Evolutionary conservation across 495 filamentous ascomycete species (phyloP).

Genomic region (Penicillium waksmanii): DNA sequence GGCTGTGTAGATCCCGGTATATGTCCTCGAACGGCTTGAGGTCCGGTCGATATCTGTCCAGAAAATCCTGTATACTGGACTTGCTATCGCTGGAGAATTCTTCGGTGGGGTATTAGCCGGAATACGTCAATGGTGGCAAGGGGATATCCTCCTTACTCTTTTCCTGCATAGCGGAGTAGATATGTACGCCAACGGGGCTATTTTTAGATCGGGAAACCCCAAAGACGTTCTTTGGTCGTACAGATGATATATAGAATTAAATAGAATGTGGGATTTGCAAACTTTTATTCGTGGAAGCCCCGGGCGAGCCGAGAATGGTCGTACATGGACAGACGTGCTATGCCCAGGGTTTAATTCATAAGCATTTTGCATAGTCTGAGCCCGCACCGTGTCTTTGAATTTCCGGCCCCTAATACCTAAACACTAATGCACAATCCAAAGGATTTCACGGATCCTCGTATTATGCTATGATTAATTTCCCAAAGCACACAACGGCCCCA

Average conservation of each 20-base stretch:
- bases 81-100: background rate
- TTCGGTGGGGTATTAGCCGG: background rate
- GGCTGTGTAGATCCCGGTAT: slow-evolving; percentile 50
- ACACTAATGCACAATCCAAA: background rate
- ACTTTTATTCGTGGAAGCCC: background rate
- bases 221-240: background rate
- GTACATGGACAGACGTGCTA: background rate
- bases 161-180: background rate
- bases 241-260: background rate
- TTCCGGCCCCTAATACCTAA: background rate
- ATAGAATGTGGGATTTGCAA: background rate
- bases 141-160: background rate
- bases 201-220: too few relatives aligned
- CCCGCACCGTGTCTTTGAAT: background rate
- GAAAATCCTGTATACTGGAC: background rate
- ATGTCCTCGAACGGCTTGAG: slow-evolving; percentile 45
- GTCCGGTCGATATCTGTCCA: slow-evolving; percentile 32
- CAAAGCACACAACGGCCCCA: too few relatives aligned
- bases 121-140: background rate
- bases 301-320: background rate
- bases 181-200: background rate
- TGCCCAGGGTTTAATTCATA: background rate
- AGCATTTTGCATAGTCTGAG: background rate
- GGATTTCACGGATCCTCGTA: too few relatives aligned
- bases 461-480: too few relatives aligned